Conservation (phyloP, 306 rosid species). For the Casuarina cunninghamiana region DNA sequence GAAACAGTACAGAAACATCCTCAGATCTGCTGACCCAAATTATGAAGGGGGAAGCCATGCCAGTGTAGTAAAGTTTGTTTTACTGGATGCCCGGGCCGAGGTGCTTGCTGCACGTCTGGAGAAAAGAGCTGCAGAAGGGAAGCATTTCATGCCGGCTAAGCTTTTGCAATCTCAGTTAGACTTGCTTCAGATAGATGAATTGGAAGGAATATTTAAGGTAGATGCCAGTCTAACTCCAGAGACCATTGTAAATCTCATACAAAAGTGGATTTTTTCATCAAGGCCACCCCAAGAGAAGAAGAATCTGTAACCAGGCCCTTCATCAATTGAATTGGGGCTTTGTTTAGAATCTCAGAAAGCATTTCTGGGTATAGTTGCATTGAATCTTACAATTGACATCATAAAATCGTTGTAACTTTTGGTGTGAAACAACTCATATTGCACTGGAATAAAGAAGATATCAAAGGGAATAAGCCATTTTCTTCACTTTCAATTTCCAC, state of each 20-base stretch:
- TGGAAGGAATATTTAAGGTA: slow-evolving; percentile 57
- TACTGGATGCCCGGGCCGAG: slow-evolving; percentile 67
- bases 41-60: slow-evolving; percentile 42
- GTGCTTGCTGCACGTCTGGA: slow-evolving; percentile 55
- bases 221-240: slow-evolving; percentile 60
- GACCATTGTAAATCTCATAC: slow-evolving; percentile 36
- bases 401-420: background rate
- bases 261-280: background rate
- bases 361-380: background rate
- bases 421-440: background rate
- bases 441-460: background rate
- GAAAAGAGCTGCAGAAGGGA: slow-evolving; percentile 68
- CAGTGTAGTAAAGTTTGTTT: slow-evolving; percentile 55
- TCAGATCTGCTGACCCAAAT: slow-evolving; percentile 68
- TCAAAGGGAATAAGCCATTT: background rate
- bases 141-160: slow-evolving; percentile 80
- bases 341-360: background rate
- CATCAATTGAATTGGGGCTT: background rate
- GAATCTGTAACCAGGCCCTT: background rate
- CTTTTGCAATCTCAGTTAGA: slow-evolving; percentile 78
- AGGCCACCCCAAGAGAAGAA: background rate
- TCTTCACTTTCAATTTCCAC: background rate
- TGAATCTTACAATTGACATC: background rate
- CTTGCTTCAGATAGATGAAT: slow-evolving; percentile 65
- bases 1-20: slow-evolving; percentile 63